phyloP scores from a whole-genome alignment of 192 early-diverging fungal genomes.

The Podila clonocystis region DNA sequence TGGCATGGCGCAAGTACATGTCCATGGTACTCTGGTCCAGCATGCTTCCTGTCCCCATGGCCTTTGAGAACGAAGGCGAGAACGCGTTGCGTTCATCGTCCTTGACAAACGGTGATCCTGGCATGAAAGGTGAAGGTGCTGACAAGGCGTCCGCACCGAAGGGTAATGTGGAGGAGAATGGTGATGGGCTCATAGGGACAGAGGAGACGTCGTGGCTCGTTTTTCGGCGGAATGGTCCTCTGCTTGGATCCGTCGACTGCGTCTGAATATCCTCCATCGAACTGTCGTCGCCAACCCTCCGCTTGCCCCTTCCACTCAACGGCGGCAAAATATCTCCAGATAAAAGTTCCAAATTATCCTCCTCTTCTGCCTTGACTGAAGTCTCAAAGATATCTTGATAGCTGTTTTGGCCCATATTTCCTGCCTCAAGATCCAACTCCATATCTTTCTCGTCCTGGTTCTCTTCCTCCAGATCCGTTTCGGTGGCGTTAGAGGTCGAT shows the following conservation, averaged over 20 bases:
- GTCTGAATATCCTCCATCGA: slow-evolving; percentile 19
- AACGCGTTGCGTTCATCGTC: slow-evolving; percentile 28
- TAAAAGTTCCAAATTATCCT: background rate
- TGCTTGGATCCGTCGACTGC: background rate
- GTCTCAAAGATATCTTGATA: background rate
- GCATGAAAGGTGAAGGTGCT: slow-evolving; percentile 36
- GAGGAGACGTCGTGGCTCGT: slow-evolving; percentile 26
- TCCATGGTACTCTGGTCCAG: slow-evolving; percentile 2
- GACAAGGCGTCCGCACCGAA: slow-evolving; percentile 5
- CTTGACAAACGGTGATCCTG: slow-evolving; percentile 41
- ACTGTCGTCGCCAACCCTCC: slow-evolving; percentile 21
- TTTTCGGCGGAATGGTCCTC: slow-evolving; percentile 23
- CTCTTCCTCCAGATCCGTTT: background rate
- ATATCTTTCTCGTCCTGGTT: background rate
- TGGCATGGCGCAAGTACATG: background rate
- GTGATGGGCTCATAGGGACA: background rate
- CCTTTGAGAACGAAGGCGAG: slow-evolving; percentile 21
- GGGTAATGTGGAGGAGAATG: slow-evolving; percentile 3
- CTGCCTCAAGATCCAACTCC: slow-evolving; percentile 21
- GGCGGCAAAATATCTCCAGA: slow-evolving; percentile 4
- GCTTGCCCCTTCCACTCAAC: slow-evolving; percentile 4
- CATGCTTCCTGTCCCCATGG: background rate
- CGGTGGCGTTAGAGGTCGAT: background rate
- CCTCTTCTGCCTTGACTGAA: slow-evolving; percentile 12
- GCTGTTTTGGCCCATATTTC: background rate